A percentile compares a stretch with the other conserved stretches of the same genome.
Evolutionary conservation across 306 rosid species (phyloP).

Genomic region (Fragaria vesca): DNA sequence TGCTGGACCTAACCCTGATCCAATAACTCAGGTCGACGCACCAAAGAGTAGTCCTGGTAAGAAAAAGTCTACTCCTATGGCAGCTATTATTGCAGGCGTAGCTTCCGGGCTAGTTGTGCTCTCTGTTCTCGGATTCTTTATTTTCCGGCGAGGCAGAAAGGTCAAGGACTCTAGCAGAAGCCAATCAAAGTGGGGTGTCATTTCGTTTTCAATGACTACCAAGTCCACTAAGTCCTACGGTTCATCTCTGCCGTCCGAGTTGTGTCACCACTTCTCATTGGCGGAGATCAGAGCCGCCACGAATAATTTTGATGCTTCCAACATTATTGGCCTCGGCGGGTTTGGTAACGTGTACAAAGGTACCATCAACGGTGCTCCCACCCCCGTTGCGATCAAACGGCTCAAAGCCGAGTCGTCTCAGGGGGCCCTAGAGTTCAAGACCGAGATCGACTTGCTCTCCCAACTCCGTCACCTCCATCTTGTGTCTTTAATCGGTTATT

Average conservation of each 20-base stretch:
- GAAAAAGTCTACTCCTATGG: not conserved
- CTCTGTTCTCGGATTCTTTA: not conserved
- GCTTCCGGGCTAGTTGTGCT: not conserved
- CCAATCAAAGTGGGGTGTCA: not conserved
- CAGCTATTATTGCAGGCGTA: slow-evolving; percentile 6
- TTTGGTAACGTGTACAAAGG: slow-evolving; percentile 28
- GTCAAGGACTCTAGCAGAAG: not conserved
- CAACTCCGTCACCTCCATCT: slow-evolving; percentile 20
- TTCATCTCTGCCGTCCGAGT: slow-evolving; percentile 3
- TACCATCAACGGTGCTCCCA: not conserved
- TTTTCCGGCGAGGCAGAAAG: not conserved
- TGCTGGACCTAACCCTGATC: slow-evolving; percentile 46
- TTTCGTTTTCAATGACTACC: not conserved
- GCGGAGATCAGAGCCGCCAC: slow-evolving; percentile 31
- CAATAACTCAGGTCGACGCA: not conserved
- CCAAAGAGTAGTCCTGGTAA: not conserved
- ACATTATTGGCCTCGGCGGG: slow-evolving; percentile 23
- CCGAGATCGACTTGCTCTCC: slow-evolving; percentile 24
- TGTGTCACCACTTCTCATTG: slow-evolving; percentile 28
- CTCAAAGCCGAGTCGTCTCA: slow-evolving; percentile 14
- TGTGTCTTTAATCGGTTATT: slow-evolving; percentile 26
- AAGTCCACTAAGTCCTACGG: not conserved
- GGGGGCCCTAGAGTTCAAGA: slow-evolving; percentile 23
- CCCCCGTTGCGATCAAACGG: slow-evolving; percentile 24
- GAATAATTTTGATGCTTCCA: not conserved